These are phyloP conservation scores for Talaromyces funiculosus DNA, from an alignment of 2,329 filamentous ascomycete species.

Conservation along the genomic window DNA sequence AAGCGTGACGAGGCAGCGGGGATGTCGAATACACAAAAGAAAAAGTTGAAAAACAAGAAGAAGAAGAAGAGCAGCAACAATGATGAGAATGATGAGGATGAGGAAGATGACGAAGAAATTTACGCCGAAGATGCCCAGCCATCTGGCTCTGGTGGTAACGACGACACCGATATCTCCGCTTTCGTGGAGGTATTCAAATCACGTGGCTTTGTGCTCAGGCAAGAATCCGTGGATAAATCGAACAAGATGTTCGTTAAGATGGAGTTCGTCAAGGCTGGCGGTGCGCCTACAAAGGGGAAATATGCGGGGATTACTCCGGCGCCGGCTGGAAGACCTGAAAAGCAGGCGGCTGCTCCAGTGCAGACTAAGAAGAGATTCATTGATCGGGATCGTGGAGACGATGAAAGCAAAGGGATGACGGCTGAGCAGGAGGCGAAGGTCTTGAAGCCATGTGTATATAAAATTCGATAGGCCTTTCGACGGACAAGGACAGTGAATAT, in stretches of 20 bases:
- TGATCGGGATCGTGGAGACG: constrained; percentile 47
- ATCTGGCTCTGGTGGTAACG: constrained; percentile 48
- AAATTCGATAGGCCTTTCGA: constrained; percentile 58
- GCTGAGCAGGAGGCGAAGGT: constrained; percentile 62
- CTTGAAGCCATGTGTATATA: constrained; percentile 94
- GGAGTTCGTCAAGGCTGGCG: constrained; percentile 78
- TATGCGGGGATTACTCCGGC: constrained; percentile 39
- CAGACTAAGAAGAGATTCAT: constrained; percentile 52
- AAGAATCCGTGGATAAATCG: constrained; percentile 66
- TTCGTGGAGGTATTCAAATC: constrained; percentile 79
- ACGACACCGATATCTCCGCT: constrained; percentile 77
- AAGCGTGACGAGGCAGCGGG: constrained; percentile 25
- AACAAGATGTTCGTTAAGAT: constrained; percentile 99
- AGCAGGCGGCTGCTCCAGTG: constrained; percentile 19
- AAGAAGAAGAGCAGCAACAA: constrained; percentile 42
- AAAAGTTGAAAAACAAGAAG: constrained; percentile 43
- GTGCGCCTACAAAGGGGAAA: constrained; percentile 69
- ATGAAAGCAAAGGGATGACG: constrained; percentile 49
- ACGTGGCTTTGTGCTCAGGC: constrained; percentile 78
- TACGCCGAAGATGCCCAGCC: constrained; percentile 36
- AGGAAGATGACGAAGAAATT: constrained; percentile 48
- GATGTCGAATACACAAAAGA: constrained; percentile 37
- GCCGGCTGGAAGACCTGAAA: background rate
- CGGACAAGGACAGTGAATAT: background rate
- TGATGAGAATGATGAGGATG: constrained; percentile 36